Evolutionary conservation across 352 stramenopile genomes (phyloP), one percentile per base, ranked within the genome.

Genomic region (Pythium vanterpoolii): DNA sequence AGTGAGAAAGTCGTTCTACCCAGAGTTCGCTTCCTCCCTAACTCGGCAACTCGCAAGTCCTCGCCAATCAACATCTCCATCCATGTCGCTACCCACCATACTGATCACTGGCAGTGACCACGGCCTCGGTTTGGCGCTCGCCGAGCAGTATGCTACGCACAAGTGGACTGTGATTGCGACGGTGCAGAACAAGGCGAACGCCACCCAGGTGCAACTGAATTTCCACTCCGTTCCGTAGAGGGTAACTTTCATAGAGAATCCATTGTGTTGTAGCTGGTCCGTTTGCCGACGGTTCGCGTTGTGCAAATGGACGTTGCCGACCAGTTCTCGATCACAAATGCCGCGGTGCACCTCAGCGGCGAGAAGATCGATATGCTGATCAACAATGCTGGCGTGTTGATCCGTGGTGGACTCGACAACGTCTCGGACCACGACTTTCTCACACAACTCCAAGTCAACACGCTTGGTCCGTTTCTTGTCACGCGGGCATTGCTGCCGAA

Each of bases 361-460:
- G 54, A 66, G 26, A 13, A 55, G 5, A 68, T 82, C 36, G 61
- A 82, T 21, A 6, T 82, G 31, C 34, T 79, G 19, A 73, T 83
- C 51, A 79, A 82, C 58, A 82, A 79, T 28, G 68, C 68, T 23
- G 73, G 64, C 8, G 57, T 72, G 1, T 23, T 62, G 45, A 16
- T 45, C 18, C 27, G 28, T 2, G 49, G 39, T 5, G 24, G 14
- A 3, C 40, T 73, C 9, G 40, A 47, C 3, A 26, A 7, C 0
- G 47, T 57, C 4, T 56, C 56, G 14, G 56, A 68, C 4, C 30
- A 50, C 18, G 31, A 60, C 36, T 21, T 75, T 2, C 3, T 69
- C 9, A 14, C 51, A 5, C 56, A 79, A 28, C 62, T 83, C 30
- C 57, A 83, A 42, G 50, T 73, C 33, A 85, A 82, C 62, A 24